Evolutionary conservation across 2,329 filamentous ascomycete species (phyloP).

Genomic region (Clonostachys sp.): DNA sequence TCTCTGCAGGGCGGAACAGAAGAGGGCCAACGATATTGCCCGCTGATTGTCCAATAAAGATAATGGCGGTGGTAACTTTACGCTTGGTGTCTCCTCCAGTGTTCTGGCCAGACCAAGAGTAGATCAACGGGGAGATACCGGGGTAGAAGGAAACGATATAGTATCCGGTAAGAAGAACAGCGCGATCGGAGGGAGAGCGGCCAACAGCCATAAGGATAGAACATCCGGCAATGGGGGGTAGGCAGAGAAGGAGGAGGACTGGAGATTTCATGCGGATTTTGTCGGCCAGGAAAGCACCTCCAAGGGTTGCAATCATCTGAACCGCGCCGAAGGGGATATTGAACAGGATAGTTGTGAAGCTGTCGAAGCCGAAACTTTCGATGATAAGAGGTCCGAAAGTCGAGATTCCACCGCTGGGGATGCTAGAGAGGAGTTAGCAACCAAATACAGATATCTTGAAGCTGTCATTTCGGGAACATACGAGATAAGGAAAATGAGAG

Average conservation of each 20-base stretch:
- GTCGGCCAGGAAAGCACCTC: constrained; percentile 50
- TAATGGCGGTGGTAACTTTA: constrained; percentile 55
- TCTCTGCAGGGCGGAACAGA: constrained; percentile 52
- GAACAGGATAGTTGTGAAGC: constrained; percentile 52
- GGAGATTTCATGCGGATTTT: constrained; percentile 50
- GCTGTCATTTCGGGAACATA: constrained; percentile 12
- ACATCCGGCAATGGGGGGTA: constrained; percentile 52
- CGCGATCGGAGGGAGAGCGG: constrained; percentile 36
- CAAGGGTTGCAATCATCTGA: constrained; percentile 55
- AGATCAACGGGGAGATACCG: constrained; percentile 49
- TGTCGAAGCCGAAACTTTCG: constrained; percentile 49
- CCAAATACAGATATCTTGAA: neutral
- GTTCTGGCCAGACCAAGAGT: constrained; percentile 52
- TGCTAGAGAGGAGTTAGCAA: constrained; percentile 8
- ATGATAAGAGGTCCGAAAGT: constrained; percentile 57
- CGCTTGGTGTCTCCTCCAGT: constrained; percentile 64
- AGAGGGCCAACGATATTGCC: constrained; percentile 64
- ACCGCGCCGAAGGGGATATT: constrained; percentile 58
- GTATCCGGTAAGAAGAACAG: constrained; percentile 49
- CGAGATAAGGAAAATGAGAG: constrained; percentile 47
- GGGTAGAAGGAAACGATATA: constrained; percentile 58
- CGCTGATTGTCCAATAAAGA: constrained; percentile 57
- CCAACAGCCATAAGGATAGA: constrained; percentile 46
- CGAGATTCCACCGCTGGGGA: constrained; percentile 52
- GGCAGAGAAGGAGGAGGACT: constrained; percentile 46